Conservation (phyloP, 2,329 filamentous ascomycete species). For the Macrophomina tecta region DNA sequence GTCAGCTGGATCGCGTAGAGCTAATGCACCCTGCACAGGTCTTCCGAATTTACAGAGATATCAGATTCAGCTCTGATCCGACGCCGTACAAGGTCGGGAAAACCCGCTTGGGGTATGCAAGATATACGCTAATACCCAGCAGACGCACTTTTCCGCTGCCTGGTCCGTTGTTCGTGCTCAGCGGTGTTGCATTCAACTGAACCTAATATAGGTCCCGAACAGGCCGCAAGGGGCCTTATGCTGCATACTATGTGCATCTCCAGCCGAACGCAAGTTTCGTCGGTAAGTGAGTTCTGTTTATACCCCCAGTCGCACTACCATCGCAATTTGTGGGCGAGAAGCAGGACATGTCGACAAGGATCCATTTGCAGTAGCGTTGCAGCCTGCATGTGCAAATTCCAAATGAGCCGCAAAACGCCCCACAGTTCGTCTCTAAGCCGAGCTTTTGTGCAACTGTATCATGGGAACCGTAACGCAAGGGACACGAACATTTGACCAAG, state of each 20-base stretch:
- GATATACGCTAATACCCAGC: conserved; percentile 32
- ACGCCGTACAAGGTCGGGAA: conserved; percentile 81
- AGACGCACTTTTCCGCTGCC: conserved; percentile 83
- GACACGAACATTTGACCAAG: conserved; percentile 22
- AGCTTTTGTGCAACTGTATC: conserved; percentile 7
- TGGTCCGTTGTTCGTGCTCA: conserved; percentile 59
- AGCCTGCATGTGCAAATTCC: conserved; percentile 27
- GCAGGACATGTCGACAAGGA: conserved; percentile 23
- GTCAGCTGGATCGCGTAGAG: conserved; percentile 15
- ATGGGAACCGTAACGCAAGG: conserved; percentile 20
- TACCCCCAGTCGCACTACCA: conserved; percentile 21
- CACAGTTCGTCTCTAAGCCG: conserved; percentile 7
- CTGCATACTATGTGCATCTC: conserved; percentile 85
- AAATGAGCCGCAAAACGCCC: conserved; percentile 28
- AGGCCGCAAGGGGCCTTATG: conserved; percentile 84
- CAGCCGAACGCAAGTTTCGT: conserved; percentile 74
- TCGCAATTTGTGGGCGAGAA: conserved; percentile 15
- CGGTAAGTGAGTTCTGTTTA: conserved; percentile 57
- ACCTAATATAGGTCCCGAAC: conserved; percentile 69
- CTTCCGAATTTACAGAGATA: conserved; percentile 86
- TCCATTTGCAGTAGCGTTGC: conserved; percentile 26
- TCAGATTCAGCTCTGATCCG: conserved; percentile 81
- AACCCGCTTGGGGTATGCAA: conserved; percentile 24
- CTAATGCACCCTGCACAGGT: conserved; percentile 51
- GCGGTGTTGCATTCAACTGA: conserved; percentile 26